Base-by-base conservation (phyloP, 768 basidiomycete genomes). In the Suillus discolor region DNA sequence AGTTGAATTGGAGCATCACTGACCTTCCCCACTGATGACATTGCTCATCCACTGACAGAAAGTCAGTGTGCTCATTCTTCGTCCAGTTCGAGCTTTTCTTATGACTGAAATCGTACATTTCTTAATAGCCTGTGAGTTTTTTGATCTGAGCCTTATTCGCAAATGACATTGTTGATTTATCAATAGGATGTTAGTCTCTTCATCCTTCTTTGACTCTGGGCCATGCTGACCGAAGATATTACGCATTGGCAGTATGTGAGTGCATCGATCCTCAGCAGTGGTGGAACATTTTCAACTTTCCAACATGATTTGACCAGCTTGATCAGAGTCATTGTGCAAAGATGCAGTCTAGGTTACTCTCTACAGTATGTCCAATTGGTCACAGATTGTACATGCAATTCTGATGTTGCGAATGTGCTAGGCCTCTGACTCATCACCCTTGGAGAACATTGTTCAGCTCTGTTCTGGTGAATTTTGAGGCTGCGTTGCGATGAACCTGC, bases 311-410 rank as follows among this genome's bases (percentile, higher is more conserved):
- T 49, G 4, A 12, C 12, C n/a, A 49, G 47, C n/a, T 49, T 49
- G 0, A 6, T 6, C 0, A 0, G 12, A 23, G 11, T 5, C 4
- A 49, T 23, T 6, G 11, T 15, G 6, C 0, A 25, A 5, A 38
- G 20, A 57, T 57, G 55, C 12, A 0, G 36, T n/a, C 55, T 15
- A 23, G n/a, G n/a, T 3, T 57, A 57, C 12, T 13, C 55, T 23
- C 36, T 38, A n/a, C 15, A 36, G 55, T 38, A 57, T 23, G 51
- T 53, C 16, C 8, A 8, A 18, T 18, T 18, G 6, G 15, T 53
- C 20, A 7, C 11, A n/a, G 4, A 36, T 12, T 36, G 11, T 55
- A 5, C 18, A 34, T 2, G 13, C 13, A 6, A 15, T 38, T n/a
- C n/a, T 38, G 0, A 23, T 23, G 36, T 38, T 57, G 36, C 13